Evolutionary conservation across 495 filamentous ascomycete genomes (phyloP).

Genomic region (Penicillium alfredii): DNA sequence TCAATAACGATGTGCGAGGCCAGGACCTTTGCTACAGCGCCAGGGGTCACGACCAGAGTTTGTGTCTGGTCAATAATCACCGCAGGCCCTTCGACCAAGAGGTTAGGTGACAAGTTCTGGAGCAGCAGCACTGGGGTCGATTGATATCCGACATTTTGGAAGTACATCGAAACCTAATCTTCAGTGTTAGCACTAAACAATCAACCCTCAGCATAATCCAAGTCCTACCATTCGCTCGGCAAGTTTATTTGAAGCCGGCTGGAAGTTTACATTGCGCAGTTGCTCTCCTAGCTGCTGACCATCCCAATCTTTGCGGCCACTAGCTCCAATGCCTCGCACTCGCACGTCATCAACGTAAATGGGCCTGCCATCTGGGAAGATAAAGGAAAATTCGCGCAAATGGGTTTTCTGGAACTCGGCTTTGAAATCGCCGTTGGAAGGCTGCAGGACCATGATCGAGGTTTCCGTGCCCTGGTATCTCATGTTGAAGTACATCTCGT

Average conservation of each 20-base stretch:
- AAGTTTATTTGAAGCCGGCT: background rate
- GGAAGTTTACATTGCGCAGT: background rate
- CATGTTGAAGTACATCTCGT: constrained; percentile 60
- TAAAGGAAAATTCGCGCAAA: constrained; percentile 88
- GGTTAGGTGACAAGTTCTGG: constrained; percentile 59
- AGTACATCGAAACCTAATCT: constrained; percentile 12
- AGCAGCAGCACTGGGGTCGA: constrained; percentile 50
- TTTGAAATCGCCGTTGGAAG: constrained; percentile 52
- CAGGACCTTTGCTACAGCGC: constrained; percentile 68
- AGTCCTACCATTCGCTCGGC: background rate
- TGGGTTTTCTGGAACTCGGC: constrained; percentile 79
- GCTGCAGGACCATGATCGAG: constrained; percentile 37
- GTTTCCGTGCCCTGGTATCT: constrained; percentile 44
- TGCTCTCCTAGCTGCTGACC: background rate
- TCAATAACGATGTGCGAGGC: constrained; percentile 63
- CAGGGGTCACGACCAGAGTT: constrained; percentile 82
- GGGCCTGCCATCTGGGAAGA: constrained; percentile 53
- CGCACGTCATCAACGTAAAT: background rate
- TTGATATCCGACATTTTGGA: constrained; percentile 50
- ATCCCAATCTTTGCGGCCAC: background rate
- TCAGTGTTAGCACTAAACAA: too few species aligned
- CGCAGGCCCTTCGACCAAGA: constrained; percentile 71
- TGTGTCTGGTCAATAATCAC: constrained; percentile 90
- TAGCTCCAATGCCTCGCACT: constrained; percentile 4
- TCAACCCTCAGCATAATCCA: too few species aligned